Evolutionary conservation across 768 basidiomycete genomes (phyloP).

Genomic region (Mycena belliarum): DNA sequence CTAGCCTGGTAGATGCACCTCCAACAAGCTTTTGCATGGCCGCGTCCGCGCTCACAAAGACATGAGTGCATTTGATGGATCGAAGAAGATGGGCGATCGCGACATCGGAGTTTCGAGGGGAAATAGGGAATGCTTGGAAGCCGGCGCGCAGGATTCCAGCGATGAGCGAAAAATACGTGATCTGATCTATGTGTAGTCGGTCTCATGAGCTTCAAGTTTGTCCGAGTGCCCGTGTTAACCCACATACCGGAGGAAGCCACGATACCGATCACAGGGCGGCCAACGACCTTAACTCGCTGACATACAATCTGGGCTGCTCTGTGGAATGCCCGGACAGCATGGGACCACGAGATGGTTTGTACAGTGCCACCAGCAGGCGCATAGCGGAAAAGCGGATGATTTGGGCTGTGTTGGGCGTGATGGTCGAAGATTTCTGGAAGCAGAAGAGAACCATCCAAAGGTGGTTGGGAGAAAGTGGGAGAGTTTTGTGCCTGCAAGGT

Average conservation of each 20-base stretch:
- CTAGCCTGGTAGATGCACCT: neutral
- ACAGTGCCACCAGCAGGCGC: conserved; percentile 13
- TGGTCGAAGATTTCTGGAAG: conserved; percentile 29
- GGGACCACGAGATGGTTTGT: conserved; percentile 24
- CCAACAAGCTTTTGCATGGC: conserved; percentile 22
- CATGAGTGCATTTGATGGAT: conserved; percentile 22
- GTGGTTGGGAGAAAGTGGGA: conserved; percentile 25
- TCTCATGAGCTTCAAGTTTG: neutral
- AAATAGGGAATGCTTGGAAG: conserved; percentile 26
- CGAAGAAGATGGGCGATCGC: conserved; percentile 37
- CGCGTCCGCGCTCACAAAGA: conserved; percentile 27
- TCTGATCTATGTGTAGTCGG: conserved; percentile 32
- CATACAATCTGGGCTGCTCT: conserved; percentile 19
- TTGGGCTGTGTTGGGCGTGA: conserved; percentile 24
- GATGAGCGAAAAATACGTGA: conserved; percentile 30
- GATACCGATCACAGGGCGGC: conserved; percentile 28
- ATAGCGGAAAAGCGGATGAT: conserved; percentile 29
- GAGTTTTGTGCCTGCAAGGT: neutral
- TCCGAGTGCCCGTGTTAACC: neutral
- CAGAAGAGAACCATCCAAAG: conserved; percentile 27
- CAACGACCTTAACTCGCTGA: neutral
- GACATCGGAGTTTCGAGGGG: conserved; percentile 25
- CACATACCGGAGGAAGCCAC: conserved; percentile 26
- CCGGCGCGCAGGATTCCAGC: conserved; percentile 27
- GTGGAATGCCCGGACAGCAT: conserved; percentile 26